Conservation (phyloP, 371 early-diverging fungal genomes). For the Nosema granulosis region DNA sequence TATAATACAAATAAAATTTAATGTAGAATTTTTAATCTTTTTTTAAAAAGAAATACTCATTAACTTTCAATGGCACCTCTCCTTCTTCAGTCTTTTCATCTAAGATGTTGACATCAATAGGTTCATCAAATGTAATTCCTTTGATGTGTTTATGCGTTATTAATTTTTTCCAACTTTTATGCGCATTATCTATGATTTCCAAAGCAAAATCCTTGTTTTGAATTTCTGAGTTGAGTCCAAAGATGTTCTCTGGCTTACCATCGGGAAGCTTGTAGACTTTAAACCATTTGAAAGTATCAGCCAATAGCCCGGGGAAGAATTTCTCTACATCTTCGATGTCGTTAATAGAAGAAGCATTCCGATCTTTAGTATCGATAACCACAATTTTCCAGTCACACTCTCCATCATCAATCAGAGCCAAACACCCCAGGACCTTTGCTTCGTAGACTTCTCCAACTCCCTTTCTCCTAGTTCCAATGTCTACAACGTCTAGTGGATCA, state of each 20-base stretch:
- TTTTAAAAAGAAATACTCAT: neutral
- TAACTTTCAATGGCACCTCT: neutral
- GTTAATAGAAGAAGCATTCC: conserved; percentile 79
- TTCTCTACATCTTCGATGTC: conserved; percentile 91
- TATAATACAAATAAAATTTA: neutral
- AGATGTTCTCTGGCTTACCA: conserved; percentile 92
- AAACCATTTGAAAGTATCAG: conserved; percentile 94
- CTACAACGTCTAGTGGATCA: conserved; percentile 93
- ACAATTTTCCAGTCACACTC: conserved; percentile 99
- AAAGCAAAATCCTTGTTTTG: conserved; percentile 77
- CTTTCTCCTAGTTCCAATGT: conserved; percentile 84
- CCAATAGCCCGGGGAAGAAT: conserved; percentile 83
- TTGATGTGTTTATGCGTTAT: neutral
- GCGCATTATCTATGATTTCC: conserved; percentile 80
- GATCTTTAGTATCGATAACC: conserved; percentile 87
- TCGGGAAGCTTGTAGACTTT: conserved; percentile 97
- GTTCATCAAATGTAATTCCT: conserved; percentile 8
- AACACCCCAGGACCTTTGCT: conserved; percentile 89
- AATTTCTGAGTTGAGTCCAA: conserved; percentile 86
- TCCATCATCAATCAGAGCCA: conserved; percentile 85
- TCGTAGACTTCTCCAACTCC: conserved; percentile 87
- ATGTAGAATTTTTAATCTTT: neutral
- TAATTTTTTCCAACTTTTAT: conserved; percentile 77
- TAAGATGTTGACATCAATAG: neutral
- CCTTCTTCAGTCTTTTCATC: neutral